Conservation (phyloP, 129 eudicot genomes). For the Helianthus tuberosus region DNA sequence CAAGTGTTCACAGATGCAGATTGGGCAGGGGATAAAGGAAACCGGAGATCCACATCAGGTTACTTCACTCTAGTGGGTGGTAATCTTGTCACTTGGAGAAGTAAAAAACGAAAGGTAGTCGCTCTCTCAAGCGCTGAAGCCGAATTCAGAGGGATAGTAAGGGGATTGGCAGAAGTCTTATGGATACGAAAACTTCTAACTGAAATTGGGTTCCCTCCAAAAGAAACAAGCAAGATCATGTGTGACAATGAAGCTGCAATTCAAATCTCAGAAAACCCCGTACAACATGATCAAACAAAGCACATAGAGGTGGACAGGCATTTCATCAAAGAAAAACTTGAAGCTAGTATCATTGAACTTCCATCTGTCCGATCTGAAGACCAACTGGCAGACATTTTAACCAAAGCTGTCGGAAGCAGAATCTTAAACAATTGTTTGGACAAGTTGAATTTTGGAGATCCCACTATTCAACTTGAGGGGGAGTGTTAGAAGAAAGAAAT, state of each 20-base stretch:
- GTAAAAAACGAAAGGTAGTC: too few relatives aligned
- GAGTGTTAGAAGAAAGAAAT: not conserved
- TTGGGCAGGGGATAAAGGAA: not conserved
- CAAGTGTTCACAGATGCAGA: not conserved
- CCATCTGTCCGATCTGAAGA: not conserved
- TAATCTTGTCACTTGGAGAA: not conserved
- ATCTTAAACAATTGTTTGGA: not conserved
- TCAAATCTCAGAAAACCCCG: not conserved
- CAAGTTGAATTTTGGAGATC: not conserved
- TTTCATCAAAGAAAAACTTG: not conserved
- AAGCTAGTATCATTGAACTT: not conserved
- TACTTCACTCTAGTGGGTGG: not conserved
- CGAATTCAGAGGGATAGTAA: not conserved
- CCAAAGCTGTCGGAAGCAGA: not conserved
- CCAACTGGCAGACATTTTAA: not conserved
- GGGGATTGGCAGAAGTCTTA: not conserved
- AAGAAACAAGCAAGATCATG: too few relatives aligned
- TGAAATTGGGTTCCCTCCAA: too few relatives aligned
- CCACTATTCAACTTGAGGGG: not conserved
- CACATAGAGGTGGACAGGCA: not conserved
- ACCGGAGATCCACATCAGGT: not conserved
- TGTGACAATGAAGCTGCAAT: too few relatives aligned
- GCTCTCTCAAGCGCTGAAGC: too few relatives aligned
- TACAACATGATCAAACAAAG: not conserved
- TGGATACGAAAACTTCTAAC: not conserved